These are phyloP conservation scores for Penicillium sp. DNA, from an alignment of 2,329 filamentous ascomycete species.

Conservation along the genomic window DNA sequence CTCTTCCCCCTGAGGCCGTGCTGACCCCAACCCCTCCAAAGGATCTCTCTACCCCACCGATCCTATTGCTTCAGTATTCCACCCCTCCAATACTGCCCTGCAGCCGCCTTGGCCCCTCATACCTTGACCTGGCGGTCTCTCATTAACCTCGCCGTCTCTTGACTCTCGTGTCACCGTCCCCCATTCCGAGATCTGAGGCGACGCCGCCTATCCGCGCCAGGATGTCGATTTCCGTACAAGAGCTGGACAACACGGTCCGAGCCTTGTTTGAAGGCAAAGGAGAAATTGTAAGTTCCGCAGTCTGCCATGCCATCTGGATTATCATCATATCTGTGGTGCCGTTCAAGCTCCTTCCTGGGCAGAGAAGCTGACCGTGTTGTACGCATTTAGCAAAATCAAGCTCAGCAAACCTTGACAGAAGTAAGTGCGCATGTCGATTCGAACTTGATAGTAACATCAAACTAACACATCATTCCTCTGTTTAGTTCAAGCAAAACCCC, in stretches of 20 bases:
- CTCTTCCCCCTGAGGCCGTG: slow-evolving; percentile 9
- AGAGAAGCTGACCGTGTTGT: slow-evolving; percentile 32
- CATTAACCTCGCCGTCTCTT: slow-evolving; percentile 4
- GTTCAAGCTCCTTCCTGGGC: neutral
- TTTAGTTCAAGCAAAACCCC: slow-evolving; percentile 96
- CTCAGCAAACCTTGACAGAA: slow-evolving; percentile 90
- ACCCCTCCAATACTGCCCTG: slow-evolving; percentile 5
- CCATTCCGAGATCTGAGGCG: slow-evolving; percentile 27
- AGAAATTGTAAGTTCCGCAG: slow-evolving; percentile 70
- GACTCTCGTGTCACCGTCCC: slow-evolving; percentile 16
- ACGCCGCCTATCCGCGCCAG: slow-evolving; percentile 36
- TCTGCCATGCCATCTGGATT: neutral
- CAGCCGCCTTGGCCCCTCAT: slow-evolving; percentile 20
- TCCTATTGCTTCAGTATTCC: slow-evolving; percentile 9
- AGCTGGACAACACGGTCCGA: slow-evolving; percentile 95
- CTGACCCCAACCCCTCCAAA: slow-evolving; percentile 19
- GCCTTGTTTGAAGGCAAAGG: slow-evolving; percentile 97
- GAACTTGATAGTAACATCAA: neutral
- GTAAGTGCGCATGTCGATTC: slow-evolving; percentile 52
- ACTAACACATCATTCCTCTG: slow-evolving; percentile 10
- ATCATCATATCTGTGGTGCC: neutral
- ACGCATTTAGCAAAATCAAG: slow-evolving; percentile 80
- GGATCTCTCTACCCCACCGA: slow-evolving; percentile 30
- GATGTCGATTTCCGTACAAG: slow-evolving; percentile 76
- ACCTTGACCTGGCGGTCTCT: slow-evolving; percentile 7